Percentiles rank a stretch among this genome's conserved stretches.
These are phyloP conservation scores for Aspergillus pseudoviridinutans DNA, from an alignment of 2,329 filamentous ascomycete genomes.

Conservation along the genomic window DNA sequence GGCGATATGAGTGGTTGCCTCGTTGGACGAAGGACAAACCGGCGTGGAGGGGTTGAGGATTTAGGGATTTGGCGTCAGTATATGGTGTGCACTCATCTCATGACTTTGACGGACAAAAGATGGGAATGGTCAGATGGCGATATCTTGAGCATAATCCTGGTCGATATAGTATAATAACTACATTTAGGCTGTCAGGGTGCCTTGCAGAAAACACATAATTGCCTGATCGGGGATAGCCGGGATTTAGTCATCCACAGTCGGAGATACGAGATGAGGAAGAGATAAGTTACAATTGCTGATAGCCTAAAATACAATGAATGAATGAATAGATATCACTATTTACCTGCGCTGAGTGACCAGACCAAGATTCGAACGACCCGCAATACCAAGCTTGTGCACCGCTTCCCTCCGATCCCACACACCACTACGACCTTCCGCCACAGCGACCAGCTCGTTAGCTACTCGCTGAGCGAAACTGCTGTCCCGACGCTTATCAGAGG, in stretches of 20 bases:
- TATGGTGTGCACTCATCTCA: neutral
- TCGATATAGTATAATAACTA: neutral
- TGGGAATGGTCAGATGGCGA: neutral
- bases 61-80: too few species aligned
- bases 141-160: neutral
- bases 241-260: neutral
- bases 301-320: neutral
- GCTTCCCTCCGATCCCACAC: slow-evolving; percentile 78
- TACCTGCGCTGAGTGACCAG: slow-evolving; percentile 14
- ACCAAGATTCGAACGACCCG: slow-evolving; percentile 68
- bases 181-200: too few species aligned
- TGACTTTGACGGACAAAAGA: neutral
- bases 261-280: neutral
- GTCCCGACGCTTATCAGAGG: slow-evolving; percentile 73
- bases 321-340: neutral
- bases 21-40: too few species aligned
- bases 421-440: slow-evolving; percentile 77
- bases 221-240: neutral
- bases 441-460: slow-evolving; percentile 79
- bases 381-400: slow-evolving; percentile 77
- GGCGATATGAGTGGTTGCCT: too few species aligned
- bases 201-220: neutral
- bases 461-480: slow-evolving; percentile 72
- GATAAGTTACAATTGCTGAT: neutral
- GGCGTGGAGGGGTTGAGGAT: too few species aligned